Conservation (phyloP, 2,329 filamentous ascomycete genomes). For the Metarhizium humberi region DNA sequence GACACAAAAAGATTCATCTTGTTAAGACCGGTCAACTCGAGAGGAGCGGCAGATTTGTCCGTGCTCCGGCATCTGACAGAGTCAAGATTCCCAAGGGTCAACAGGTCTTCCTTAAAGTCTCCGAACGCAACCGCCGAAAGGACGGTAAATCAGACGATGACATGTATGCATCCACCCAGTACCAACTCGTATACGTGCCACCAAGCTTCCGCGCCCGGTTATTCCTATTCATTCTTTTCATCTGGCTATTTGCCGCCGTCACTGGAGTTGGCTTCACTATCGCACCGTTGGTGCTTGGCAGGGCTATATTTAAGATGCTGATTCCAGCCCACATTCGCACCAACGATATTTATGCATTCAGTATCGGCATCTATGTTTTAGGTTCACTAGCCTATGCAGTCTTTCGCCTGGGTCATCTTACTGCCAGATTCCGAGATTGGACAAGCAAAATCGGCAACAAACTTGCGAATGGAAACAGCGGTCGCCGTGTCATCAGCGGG, state of each 20-base stretch:
- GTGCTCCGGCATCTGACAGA: slow-evolving; percentile 89
- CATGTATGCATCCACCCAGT: slow-evolving; percentile 49
- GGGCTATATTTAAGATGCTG: slow-evolving; percentile 63
- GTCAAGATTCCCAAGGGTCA: slow-evolving; percentile 84
- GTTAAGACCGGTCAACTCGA: slow-evolving; percentile 45
- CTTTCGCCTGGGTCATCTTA: slow-evolving; percentile 38
- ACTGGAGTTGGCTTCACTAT: slow-evolving; percentile 83
- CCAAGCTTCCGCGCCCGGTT: slow-evolving; percentile 76
- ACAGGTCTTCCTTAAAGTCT: slow-evolving; percentile 67
- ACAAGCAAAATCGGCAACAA: slow-evolving; percentile 12
- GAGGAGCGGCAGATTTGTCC: slow-evolving; percentile 72
- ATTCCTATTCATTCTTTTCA: slow-evolving; percentile 74
- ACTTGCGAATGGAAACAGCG: slow-evolving; percentile 12
- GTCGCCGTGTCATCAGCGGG: slow-evolving; percentile 17
- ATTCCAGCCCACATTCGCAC: slow-evolving; percentile 65
- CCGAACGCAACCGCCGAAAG: slow-evolving; percentile 53
- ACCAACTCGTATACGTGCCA: slow-evolving; percentile 70
- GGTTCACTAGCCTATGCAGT: slow-evolving; percentile 56
- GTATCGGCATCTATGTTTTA: slow-evolving; percentile 75
- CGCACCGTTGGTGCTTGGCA: slow-evolving; percentile 75
- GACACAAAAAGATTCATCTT: slow-evolving; percentile 33
- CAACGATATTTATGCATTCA: slow-evolving; percentile 96
- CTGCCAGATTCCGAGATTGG: slow-evolving; percentile 22
- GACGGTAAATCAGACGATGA: slow-evolving; percentile 44
- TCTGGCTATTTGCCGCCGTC: slow-evolving; percentile 87